These are phyloP conservation scores for Prunus kanzakura DNA, from an alignment of 306 rosid species.

Conservation along the genomic window DNA sequence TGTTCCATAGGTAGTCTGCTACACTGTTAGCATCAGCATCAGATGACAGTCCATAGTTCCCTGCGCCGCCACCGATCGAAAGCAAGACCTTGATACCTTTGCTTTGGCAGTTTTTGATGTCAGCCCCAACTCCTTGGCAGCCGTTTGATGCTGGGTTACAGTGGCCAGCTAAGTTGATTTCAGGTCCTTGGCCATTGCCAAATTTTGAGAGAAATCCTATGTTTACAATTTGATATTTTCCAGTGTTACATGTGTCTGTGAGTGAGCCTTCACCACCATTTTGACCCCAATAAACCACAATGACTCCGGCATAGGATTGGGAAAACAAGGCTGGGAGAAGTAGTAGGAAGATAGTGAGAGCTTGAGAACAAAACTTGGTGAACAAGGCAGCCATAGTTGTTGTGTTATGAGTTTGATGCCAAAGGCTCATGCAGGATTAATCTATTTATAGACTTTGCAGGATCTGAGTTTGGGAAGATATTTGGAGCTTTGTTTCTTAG, in stretches of 20 bases:
- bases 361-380: neutral
- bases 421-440: neutral
- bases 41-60: conserved; percentile 33
- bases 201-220: conserved; percentile 13
- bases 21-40: conserved; percentile 24
- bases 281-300: conserved; percentile 33
- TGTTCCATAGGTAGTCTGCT: neutral
- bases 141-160: conserved; percentile 17
- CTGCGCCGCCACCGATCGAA: conserved; percentile 41
- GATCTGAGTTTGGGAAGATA: neutral
- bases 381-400: neutral
- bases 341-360: neutral
- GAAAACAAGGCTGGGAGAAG: neutral
- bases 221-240: conserved; percentile 18
- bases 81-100: conserved; percentile 43
- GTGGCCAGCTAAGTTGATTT: conserved; percentile 15
- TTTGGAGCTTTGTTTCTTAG: neutral
- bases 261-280: neutral
- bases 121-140: conserved; percentile 26
- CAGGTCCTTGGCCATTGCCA: conserved; percentile 14
- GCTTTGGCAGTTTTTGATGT: conserved; percentile 40
- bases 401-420: neutral
- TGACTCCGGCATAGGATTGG: neutral
- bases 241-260: conserved; percentile 15
- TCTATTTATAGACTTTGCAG: neutral